Evolutionary conservation across 495 filamentous ascomycete genomes (phyloP).

Genomic region (Chaetomium fimeti): DNA sequence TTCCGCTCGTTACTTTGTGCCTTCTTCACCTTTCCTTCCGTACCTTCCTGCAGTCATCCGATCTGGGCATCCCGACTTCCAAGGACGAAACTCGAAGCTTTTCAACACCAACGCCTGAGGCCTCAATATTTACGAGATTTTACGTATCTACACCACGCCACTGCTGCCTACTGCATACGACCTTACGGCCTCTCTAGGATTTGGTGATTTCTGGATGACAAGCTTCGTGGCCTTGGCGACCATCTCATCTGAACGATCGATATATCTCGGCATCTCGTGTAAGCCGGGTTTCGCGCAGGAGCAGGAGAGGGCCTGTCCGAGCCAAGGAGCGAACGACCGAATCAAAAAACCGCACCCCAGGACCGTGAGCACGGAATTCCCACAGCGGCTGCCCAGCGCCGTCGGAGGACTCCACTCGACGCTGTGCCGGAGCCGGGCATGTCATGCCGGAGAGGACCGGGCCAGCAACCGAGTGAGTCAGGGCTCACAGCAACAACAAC

Average conservation of each 20-base stretch:
- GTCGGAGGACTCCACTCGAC: constrained; percentile 1
- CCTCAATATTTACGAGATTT: background rate
- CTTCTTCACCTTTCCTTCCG: constrained; percentile 6
- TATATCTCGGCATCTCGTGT: background rate
- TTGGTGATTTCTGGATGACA: constrained; percentile 26
- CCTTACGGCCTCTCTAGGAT: constrained; percentile 2
- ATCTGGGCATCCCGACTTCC: background rate
- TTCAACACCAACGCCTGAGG: background rate
- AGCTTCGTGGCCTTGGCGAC: constrained; percentile 25
- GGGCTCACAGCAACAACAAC: constrained; percentile 12
- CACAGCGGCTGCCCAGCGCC: background rate
- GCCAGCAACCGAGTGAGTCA: constrained; percentile 30
- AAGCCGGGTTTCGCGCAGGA: background rate
- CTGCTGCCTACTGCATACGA: background rate
- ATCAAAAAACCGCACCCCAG: background rate
- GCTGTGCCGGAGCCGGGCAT: constrained; percentile 23
- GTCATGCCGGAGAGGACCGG: constrained; percentile 29
- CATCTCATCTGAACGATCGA: constrained; percentile 16
- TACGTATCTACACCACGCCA: background rate
- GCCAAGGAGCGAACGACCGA: background rate
- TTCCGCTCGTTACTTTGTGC: constrained; percentile 10
- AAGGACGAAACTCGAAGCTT: background rate
- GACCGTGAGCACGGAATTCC: background rate
- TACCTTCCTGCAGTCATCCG: background rate
- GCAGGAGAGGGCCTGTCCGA: background rate